Percentiles rank a stretch among this genome's conserved stretches.
These are phyloP conservation scores for Elasticomyces elasticus DNA, from an alignment of 495 filamentous ascomycete genomes.

Conservation along the genomic window DNA sequence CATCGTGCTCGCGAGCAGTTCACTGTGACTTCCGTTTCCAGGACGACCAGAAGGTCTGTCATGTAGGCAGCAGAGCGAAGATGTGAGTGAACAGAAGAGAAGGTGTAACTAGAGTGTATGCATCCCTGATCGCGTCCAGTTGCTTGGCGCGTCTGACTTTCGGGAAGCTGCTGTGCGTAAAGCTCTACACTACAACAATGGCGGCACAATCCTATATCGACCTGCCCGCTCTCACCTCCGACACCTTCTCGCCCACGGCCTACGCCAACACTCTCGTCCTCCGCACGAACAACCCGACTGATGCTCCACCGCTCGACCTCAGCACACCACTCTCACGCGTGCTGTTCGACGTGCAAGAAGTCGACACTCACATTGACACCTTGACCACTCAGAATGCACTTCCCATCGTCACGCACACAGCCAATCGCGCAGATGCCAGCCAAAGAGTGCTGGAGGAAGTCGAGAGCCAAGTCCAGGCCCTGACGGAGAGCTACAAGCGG, in stretches of 20 bases:
- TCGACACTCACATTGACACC: slow-evolving; percentile 87
- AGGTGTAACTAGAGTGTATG: neutral
- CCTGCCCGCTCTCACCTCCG: slow-evolving; percentile 84
- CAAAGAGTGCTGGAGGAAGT: slow-evolving; percentile 59
- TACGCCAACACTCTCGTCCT: slow-evolving; percentile 87
- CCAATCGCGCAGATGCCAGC: slow-evolving; percentile 58
- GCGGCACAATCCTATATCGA: slow-evolving; percentile 84
- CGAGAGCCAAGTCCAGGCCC: slow-evolving; percentile 60
- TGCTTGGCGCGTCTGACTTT: neutral
- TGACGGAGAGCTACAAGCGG: slow-evolving; percentile 75
- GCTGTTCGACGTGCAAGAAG: slow-evolving; percentile 92
- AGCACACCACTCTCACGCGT: slow-evolving; percentile 88
- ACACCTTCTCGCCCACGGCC: slow-evolving; percentile 62
- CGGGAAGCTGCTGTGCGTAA: neutral
- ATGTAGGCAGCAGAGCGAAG: neutral
- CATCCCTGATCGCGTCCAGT: neutral
- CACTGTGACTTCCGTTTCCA: neutral
- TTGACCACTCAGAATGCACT: slow-evolving; percentile 78
- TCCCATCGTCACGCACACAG: slow-evolving; percentile 71
- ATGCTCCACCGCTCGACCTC: slow-evolving; percentile 77
- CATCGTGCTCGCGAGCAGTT: neutral
- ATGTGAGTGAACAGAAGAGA: neutral
- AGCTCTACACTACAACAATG: neutral
- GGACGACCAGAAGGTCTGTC: neutral
- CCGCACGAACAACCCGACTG: slow-evolving; percentile 81